These are phyloP conservation scores for Teunomyces pallodes DNA, from an alignment of 805 yeast genomes.

Conservation along the genomic window DNA sequence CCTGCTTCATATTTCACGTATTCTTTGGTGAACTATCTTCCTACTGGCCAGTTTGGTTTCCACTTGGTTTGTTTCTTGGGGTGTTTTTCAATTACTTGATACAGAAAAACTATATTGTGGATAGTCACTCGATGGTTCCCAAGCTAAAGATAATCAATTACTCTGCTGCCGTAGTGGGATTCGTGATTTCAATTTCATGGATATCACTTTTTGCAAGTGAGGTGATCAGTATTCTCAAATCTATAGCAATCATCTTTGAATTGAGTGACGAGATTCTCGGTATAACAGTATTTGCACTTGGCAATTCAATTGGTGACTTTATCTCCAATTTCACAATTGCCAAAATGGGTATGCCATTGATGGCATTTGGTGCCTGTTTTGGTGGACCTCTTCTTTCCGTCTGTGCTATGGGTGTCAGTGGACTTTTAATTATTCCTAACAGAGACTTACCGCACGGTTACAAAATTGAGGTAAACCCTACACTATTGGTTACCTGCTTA, in stretches of 20 bases:
- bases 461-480: constrained; percentile 16
- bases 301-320: constrained; percentile 89
- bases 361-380: constrained; percentile 95
- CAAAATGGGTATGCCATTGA: constrained; percentile 73
- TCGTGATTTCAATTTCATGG: constrained; percentile 62
- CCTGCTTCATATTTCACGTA: constrained; percentile 21
- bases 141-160: constrained; percentile 16
- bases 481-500: constrained; percentile 19
- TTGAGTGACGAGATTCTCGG: constrained; percentile 82
- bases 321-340: constrained; percentile 82
- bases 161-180: constrained; percentile 51
- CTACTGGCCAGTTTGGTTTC: constrained; percentile 14
- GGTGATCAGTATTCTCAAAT: constrained; percentile 61
- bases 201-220: constrained; percentile 69
- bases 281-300: constrained; percentile 83
- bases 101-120: constrained; percentile 4
- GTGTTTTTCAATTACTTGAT: constrained; percentile 6
- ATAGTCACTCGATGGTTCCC: neutral
- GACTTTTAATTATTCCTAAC: constrained; percentile 34
- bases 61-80: constrained; percentile 9
- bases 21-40: constrained; percentile 6
- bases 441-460: constrained; percentile 12
- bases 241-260: constrained; percentile 55
- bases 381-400: constrained; percentile 87
- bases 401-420: constrained; percentile 78